Evolutionary conservation across 305 asterid species (phyloP), one percentile per base, ranked within the genome.

Genomic region (Fraxinus platypoda): DNA sequence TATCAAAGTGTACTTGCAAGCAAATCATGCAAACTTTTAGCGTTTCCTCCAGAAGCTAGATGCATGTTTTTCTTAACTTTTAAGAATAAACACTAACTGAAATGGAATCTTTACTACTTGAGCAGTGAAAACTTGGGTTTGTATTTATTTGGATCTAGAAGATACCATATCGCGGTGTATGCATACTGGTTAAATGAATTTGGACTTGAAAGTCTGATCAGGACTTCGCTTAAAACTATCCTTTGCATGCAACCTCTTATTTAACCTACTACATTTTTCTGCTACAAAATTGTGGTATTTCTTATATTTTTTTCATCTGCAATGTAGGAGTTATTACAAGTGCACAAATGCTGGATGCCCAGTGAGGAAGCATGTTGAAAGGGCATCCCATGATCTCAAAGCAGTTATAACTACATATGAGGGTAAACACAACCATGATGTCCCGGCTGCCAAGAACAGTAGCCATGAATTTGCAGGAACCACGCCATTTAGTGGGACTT

Each of bases 391-490:
- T 68, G 99, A 95, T 84, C 96, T 97, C 8, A 94, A 92, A 90
- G 97, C 98, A 68, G 99, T 95, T 64, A 95, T 95, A 80, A 95
- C 99, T 28, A 94, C 99, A 6, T 95, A 95, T 9, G 99, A 95
- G 83, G 99, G 99, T 12, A 95, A 94, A 86, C 99, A 94, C 93
- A 92, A 92, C 88, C 98, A 95, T 12, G 97, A 94, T 13, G 97
- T 95, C 76, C 98, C 99, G 0, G 88, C 90, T 54, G 94, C 95
- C 62, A 89, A 88, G 84, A 91, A 88, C 87, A 92, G 85, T 87
- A 90, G 87, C 89, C 93, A 91, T 83, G 97, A 91, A 35, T 85
- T 87, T 73, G 84, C 89, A 8, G 92, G 89, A 62, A 76, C 86
- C 15, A 70, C 87, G 25, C 66, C 85, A 8, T 85, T 85, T 38